These are phyloP conservation scores for Trametes hirsuta DNA, from an alignment of 1,284 basidiomycete genomes.

Conservation along the genomic window DNA sequence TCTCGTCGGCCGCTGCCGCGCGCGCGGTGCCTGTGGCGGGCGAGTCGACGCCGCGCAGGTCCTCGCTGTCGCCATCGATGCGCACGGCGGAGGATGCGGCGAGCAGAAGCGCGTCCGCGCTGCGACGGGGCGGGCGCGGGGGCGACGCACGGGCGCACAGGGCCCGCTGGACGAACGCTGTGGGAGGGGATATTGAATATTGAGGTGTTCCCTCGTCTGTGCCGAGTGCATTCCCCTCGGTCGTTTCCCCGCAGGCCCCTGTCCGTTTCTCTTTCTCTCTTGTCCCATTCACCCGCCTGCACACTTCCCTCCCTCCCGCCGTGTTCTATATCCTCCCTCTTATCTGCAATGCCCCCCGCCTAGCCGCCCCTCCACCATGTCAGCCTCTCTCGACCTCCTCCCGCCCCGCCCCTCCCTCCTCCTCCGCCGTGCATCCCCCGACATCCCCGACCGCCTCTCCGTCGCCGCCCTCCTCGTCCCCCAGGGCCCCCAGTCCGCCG, in stretches of 20 bases:
- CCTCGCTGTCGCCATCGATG: neutral
- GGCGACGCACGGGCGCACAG: neutral
- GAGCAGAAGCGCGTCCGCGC: neutral
- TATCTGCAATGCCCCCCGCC: slow-evolving; percentile 15
- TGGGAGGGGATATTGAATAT: too few relatives aligned
- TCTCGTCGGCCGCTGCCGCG: slow-evolving; percentile 10
- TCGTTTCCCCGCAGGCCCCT: neutral
- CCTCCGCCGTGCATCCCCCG: slow-evolving; percentile 25
- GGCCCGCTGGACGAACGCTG: neutral
- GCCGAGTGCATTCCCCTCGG: neutral
- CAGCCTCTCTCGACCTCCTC: slow-evolving; percentile 24
- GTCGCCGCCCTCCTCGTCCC: slow-evolving; percentile 12
- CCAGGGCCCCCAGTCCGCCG: slow-evolving; percentile 7
- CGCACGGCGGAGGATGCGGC: neutral
- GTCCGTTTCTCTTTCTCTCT: slow-evolving; percentile 5
- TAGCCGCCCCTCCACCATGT: slow-evolving; percentile 15
- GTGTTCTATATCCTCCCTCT: neutral
- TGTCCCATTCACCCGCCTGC: neutral
- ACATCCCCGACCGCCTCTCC: slow-evolving; percentile 13
- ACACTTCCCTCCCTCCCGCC: neutral
- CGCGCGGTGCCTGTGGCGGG: slow-evolving; percentile 12
- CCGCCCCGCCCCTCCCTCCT: slow-evolving; percentile 21
- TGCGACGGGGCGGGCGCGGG: neutral
- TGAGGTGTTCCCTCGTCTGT: neutral
- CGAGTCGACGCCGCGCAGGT: neutral